A percentile compares a stretch with the other conserved stretches of the same genome.
phyloP scores from a whole-genome alignment of 2,329 filamentous ascomycete genomes.

The Pseudodiploospora longispora region DNA sequence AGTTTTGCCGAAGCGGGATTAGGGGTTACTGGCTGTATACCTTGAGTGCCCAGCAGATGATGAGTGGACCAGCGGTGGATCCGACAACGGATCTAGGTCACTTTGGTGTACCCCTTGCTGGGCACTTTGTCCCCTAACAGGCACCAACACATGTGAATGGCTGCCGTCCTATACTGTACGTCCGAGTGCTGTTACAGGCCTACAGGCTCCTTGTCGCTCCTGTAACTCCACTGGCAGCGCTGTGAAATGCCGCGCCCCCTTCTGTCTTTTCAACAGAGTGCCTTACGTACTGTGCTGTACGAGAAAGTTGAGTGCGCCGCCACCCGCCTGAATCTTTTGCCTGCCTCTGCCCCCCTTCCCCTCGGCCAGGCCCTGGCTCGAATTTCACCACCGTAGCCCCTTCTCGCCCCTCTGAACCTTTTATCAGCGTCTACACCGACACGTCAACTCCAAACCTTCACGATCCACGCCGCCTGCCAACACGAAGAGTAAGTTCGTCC shows the following conservation, averaged over 20 bases:
- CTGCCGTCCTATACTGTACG: too few species aligned
- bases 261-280: too few species aligned
- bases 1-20: slow-evolving; percentile 9
- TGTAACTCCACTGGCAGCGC: too few species aligned
- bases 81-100: slow-evolving; percentile 1
- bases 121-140: too few species aligned
- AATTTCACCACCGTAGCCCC: slow-evolving; percentile 4
- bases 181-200: too few species aligned
- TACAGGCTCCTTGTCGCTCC: too few species aligned
- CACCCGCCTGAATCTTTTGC: not conserved
- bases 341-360: slow-evolving; percentile 2
- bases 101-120: slow-evolving; percentile 2
- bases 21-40: slow-evolving; percentile 8
- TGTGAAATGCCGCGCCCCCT: too few species aligned
- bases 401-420: slow-evolving; percentile 6
- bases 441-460: slow-evolving; percentile 3
- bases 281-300: too few species aligned
- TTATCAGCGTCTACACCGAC: slow-evolving; percentile 9
- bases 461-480: slow-evolving; percentile 6
- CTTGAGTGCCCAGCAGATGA: slow-evolving; percentile 2
- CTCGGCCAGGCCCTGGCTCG: slow-evolving; percentile 3
- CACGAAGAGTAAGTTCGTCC: slow-evolving; percentile 5
- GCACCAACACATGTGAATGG: too few species aligned
- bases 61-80: slow-evolving; percentile 4
- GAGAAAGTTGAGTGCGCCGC: too few species aligned